These are phyloP conservation scores for Xylariaceae sp. DNA, from an alignment of 2,329 filamentous ascomycete genomes.

Conservation along the genomic window DNA sequence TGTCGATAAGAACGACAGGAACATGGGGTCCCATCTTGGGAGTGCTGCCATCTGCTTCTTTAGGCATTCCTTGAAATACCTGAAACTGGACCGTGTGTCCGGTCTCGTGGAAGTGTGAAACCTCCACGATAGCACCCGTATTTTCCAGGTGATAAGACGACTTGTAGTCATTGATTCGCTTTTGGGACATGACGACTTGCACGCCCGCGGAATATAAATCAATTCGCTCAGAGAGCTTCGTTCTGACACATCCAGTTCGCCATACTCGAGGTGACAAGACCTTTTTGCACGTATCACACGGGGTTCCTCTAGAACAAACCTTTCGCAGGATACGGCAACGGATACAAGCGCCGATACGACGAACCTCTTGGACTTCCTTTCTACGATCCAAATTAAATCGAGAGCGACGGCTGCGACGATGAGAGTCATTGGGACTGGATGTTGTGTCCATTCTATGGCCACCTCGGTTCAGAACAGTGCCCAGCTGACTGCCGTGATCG, in stretches of 20 bases:
- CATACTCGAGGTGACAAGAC: slow-evolving; percentile 60
- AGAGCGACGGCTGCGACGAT: slow-evolving; percentile 49
- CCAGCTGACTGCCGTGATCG: slow-evolving; percentile 28
- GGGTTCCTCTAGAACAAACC: slow-evolving; percentile 58
- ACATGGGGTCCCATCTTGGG: slow-evolving; percentile 28
- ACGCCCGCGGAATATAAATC: slow-evolving; percentile 60
- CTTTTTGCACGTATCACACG: slow-evolving; percentile 59
- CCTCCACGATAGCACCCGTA: slow-evolving; percentile 48
- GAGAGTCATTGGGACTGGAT: slow-evolving; percentile 40
- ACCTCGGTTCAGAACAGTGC: slow-evolving; percentile 36
- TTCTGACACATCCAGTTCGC: slow-evolving; percentile 58
- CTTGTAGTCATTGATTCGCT: slow-evolving; percentile 52
- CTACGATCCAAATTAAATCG: slow-evolving; percentile 54
- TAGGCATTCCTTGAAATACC: slow-evolving; percentile 37
- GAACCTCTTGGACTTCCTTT: slow-evolving; percentile 60
- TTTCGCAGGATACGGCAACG: slow-evolving; percentile 61
- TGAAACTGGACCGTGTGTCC: slow-evolving; percentile 41
- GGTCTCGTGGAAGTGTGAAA: slow-evolving; percentile 53
- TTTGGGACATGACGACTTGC: slow-evolving; percentile 57
- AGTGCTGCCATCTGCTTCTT: slow-evolving; percentile 30
- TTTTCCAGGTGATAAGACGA: slow-evolving; percentile 45
- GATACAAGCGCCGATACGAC: slow-evolving; percentile 61
- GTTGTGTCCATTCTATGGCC: slow-evolving; percentile 51
- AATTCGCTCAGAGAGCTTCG: slow-evolving; percentile 55
- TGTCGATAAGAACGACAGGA: slow-evolving; percentile 52